Base-by-base conservation (phyloP, 192 early-diverging fungal genomes). In the Lunasporangiospora selenospora region DNA sequence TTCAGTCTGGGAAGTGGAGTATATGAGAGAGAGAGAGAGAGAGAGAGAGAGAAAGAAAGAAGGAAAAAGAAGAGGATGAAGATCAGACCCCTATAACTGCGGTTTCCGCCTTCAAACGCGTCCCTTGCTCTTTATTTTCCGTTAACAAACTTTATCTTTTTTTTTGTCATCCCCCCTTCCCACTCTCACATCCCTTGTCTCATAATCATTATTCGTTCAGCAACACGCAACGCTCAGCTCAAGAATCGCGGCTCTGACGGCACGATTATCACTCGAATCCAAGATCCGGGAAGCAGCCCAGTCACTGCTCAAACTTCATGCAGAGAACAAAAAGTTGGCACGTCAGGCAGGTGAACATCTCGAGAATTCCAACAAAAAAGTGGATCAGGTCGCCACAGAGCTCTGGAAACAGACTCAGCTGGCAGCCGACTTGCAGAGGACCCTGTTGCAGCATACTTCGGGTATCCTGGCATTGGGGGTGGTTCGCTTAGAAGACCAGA, bases 261-360 rank as follows among this genome's bases (percentile, higher is more conserved):
- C 77, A 2, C 80, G 80, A 27, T 57, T 87, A 13, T 59, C 77
- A 31, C 40, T 87, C 8, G 86, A 87, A 58, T 79, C 77, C 27
- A 87, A 86, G 54, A 87, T 87, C 41, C 58, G 81, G 18, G 82
- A 85, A 55, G 85, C 84, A 9, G 82, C 86, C 23, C 78, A 76
- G 29, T 84, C 86, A 2, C 53, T 87, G 16, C 58, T 80, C 7
- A 73, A 75, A 45, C 69, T 87, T 9, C 81, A 85, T 53, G 77
- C 79, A 0, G 60, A 80, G 11, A 83, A 84, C 38, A 83, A 80
- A 58, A 77, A 82, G 45, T 45, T 84, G 23, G 75, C 83, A 4
- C 51, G 73, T 13, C 81, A 84, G 39, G 77, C 83, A 18, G 67
- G 73, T 32, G 83, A 81, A 41, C 83, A 86, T 61, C 43, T 84